Percentiles rank a stretch among this genome's conserved stretches.
Conservation (phyloP, 352 stramenopile genomes). For the Globisporangium polare region DNA sequence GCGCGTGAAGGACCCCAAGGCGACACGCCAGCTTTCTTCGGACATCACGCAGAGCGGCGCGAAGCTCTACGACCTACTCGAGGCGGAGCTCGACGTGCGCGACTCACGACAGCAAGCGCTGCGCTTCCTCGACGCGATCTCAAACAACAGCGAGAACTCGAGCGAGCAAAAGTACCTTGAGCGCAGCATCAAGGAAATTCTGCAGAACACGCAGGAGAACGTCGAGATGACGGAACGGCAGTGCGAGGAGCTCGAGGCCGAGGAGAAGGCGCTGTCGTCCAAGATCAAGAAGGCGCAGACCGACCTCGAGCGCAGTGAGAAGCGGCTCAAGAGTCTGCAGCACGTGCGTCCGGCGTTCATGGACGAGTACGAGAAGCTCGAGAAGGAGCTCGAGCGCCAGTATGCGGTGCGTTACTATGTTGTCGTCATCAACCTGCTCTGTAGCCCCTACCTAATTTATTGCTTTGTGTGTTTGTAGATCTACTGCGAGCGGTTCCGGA, state of each 20-base stretch:
- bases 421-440: background rate
- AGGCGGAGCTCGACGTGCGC: constrained; percentile 88
- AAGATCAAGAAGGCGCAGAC: constrained; percentile 94
- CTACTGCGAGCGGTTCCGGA: constrained; percentile 93
- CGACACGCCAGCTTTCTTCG: constrained; percentile 84
- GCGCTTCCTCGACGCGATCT: constrained; percentile 91
- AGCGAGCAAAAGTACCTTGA: constrained; percentile 89
- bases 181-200: constrained; percentile 68
- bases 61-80: constrained; percentile 90
- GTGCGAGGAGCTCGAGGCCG: constrained; percentile 88
- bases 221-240: constrained; percentile 85
- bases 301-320: constrained; percentile 95
- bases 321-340: constrained; percentile 91
- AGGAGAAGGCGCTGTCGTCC: constrained; percentile 87
- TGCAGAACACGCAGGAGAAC: constrained; percentile 80
- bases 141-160: constrained; percentile 79
- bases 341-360: constrained; percentile 94
- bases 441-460: background rate
- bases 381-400: constrained; percentile 94
- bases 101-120: constrained; percentile 79
- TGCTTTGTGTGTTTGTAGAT: constrained; percentile 24
- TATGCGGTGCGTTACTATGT: constrained; percentile 76
- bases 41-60: constrained; percentile 94
- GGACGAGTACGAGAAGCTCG: constrained; percentile 97
- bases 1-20: constrained; percentile 86